Evolutionary conservation across 257 asterid genomes (phyloP).

Genomic region (Ligustrum vulgare): DNA sequence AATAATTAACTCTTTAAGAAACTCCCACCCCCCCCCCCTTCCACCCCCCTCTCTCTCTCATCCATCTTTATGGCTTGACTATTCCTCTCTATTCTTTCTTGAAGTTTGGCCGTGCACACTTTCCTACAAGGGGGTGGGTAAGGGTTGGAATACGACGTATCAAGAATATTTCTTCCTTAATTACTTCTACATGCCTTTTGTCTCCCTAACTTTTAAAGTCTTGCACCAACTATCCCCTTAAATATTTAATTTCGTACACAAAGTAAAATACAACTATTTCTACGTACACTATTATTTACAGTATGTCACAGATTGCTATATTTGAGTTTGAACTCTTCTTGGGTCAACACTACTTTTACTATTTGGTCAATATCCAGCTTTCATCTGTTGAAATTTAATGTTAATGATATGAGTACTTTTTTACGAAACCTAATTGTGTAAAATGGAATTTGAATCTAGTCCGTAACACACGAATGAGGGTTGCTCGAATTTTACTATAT

Average conservation of each 20-base stretch:
- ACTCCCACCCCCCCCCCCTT: too few species aligned
- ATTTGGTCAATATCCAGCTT: not conserved
- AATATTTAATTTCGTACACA: not conserved
- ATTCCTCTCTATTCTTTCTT: slow-evolving; percentile 40
- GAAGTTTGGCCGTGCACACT: slow-evolving; percentile 57
- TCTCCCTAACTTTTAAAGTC: slow-evolving; percentile 37
- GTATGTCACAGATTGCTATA: not conserved
- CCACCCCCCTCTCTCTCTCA: slow-evolving; percentile 19
- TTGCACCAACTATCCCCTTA: not conserved
- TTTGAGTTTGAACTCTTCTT: not conserved
- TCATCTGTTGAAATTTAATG: not conserved
- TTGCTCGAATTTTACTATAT: too few species aligned
- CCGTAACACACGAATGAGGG: too few species aligned
- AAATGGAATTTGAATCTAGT: too few species aligned
- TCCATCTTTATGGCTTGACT: slow-evolving; percentile 38
- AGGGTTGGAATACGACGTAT: slow-evolving; percentile 43
- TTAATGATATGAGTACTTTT: not conserved
- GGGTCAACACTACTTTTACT: not conserved
- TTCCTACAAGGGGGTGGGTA: slow-evolving; percentile 29
- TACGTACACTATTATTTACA: not conserved
- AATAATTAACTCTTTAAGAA: too few species aligned
- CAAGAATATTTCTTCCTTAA: slow-evolving; percentile 43
- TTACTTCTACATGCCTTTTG: slow-evolving; percentile 52
- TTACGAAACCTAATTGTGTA: too few species aligned
- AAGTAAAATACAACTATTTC: not conserved